Evolutionary conservation across 139 green algal species (phyloP).

Genomic region (Pleodorina starrii): DNA sequence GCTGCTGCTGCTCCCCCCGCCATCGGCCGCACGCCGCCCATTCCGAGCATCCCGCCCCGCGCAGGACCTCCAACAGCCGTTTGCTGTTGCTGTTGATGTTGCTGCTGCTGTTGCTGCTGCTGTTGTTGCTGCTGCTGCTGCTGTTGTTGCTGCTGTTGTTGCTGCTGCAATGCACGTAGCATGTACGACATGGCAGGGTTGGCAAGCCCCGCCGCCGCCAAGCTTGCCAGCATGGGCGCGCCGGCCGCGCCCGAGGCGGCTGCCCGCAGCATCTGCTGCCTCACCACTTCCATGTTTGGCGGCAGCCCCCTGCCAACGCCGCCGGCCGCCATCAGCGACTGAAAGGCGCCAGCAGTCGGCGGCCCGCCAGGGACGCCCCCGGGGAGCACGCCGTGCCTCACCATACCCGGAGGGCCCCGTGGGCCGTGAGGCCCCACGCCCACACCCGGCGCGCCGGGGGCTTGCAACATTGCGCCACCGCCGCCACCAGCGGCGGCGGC

Average conservation of each 20-base stretch:
- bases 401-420: not conserved
- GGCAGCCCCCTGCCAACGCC: not conserved
- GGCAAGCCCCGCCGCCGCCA: slow-evolving; percentile 1
- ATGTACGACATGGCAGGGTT: not conserved
- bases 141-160: slow-evolving; percentile 1
- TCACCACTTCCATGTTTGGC: not conserved
- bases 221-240: not conserved
- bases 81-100: not conserved
- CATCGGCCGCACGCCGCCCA: not conserved
- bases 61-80: not conserved
- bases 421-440: not conserved
- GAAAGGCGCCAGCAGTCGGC: not conserved
- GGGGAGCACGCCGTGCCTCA: no score
- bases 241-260: not conserved
- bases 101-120: not conserved
- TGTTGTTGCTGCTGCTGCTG: slow-evolving; percentile 9
- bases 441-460: not conserved
- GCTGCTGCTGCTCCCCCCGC: not conserved
- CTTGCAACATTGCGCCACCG: not conserved
- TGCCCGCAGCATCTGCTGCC: slow-evolving; percentile 19
- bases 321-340: not conserved
- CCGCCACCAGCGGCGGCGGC: not conserved
- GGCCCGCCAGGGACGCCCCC: no score
- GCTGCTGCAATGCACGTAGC: not conserved
- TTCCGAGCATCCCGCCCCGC: not conserved